Evolutionary conservation across 2,329 filamentous ascomycete genomes (phyloP).

Genomic region (Ophiocordyceps camponoti-floridani): DNA sequence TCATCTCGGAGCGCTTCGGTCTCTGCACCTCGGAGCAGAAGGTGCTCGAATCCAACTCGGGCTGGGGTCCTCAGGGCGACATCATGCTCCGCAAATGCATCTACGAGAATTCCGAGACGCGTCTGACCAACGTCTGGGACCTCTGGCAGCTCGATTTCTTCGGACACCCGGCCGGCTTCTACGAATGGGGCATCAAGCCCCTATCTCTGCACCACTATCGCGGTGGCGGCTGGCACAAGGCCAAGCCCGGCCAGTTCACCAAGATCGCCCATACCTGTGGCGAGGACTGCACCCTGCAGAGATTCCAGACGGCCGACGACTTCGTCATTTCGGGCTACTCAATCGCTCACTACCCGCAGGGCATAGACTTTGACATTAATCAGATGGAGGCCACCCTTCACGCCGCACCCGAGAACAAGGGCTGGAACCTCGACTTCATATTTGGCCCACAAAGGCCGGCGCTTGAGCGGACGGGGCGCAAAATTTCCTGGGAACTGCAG

Average conservation of each 20-base stretch:
- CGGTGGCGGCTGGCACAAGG: conserved; percentile 34
- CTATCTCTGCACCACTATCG: conserved; percentile 48
- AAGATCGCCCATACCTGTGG: conserved; percentile 41
- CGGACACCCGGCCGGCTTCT: conserved; percentile 44
- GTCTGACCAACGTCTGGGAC: conserved; percentile 36
- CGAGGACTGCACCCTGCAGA: conserved; percentile 39
- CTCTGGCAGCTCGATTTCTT: conserved; percentile 44
- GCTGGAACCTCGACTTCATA: conserved; percentile 32
- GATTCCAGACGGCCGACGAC: conserved; percentile 35
- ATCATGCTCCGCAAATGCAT: conserved; percentile 45
- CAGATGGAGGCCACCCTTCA: conserved; percentile 35
- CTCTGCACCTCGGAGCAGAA: conserved; percentile 30
- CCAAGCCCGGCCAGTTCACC: conserved; percentile 35
- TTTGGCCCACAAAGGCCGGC: conserved; percentile 30
- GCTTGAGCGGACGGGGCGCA: conserved; percentile 28
- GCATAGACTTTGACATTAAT: conserved; percentile 28
- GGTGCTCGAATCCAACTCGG: conserved; percentile 34
- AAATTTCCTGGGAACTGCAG: conserved; percentile 35
- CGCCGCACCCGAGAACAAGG: conserved; percentile 24
- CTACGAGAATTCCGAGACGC: conserved; percentile 41
- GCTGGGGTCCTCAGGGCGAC: conserved; percentile 43
- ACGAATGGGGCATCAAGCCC: conserved; percentile 41
- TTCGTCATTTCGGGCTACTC: conserved; percentile 43
- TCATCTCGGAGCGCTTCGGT: conserved; percentile 25
- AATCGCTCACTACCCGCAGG: conserved; percentile 35